These are phyloP conservation scores for Misopates orontium DNA, from an alignment of 257 asterid genomes.

Conservation along the genomic window DNA sequence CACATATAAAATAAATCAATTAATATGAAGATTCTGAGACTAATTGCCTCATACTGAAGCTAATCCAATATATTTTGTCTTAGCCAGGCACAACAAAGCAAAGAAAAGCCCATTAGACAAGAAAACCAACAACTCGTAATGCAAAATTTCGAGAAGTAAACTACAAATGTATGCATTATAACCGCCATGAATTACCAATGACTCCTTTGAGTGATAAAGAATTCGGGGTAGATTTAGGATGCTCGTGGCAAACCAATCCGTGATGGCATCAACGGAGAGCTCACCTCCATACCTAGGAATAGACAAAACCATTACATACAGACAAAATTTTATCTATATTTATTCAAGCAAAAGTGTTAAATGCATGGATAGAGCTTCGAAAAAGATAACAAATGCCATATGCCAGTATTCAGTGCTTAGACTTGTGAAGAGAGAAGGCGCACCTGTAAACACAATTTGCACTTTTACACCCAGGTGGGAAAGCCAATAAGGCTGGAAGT, in stretches of 20 bases:
- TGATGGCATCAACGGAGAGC: constrained; percentile 78
- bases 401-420: background rate
- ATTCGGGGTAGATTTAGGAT: constrained; percentile 83
- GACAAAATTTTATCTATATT: background rate
- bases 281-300: constrained; percentile 68
- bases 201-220: constrained; percentile 74
- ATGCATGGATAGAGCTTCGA: background rate
- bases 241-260: constrained; percentile 84
- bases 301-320: constrained; percentile 20
- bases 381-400: background rate
- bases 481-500: constrained; percentile 79
- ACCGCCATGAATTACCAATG: constrained; percentile 63
- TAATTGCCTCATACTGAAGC: background rate
- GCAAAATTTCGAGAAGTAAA: background rate
- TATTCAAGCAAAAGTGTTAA: background rate
- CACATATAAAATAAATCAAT: background rate
- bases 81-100: background rate
- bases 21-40: background rate
- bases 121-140: constrained; percentile 7
- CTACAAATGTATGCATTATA: constrained; percentile 6
- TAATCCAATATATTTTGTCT: background rate
- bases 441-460: constrained; percentile 73
- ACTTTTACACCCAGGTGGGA: constrained; percentile 89
- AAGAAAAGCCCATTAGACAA: background rate
- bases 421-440: constrained; percentile 23